These are phyloP conservation scores for Chenopodium album DNA, from an alignment of 148 eudicot genomes.

Conservation along the genomic window DNA sequence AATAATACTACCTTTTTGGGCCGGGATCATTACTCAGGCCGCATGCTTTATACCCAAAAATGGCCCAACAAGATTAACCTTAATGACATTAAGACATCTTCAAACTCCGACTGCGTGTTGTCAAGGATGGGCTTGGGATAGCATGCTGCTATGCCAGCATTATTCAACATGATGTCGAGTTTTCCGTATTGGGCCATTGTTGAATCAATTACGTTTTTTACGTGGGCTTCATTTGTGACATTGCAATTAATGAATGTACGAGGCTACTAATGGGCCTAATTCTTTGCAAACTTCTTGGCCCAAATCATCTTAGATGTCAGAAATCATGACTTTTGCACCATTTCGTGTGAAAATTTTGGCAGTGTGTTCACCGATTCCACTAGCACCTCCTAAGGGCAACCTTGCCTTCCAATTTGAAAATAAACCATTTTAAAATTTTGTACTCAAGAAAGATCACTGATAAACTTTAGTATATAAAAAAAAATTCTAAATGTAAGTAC, in stretches of 20 bases:
- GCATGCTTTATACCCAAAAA: slow-evolving; percentile 42
- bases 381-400: slow-evolving; percentile 45
- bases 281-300: slow-evolving; percentile 31
- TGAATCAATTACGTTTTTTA: slow-evolving; percentile 28
- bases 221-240: slow-evolving; percentile 28
- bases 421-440: too few species aligned
- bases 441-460: too few species aligned
- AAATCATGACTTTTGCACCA: slow-evolving; percentile 38
- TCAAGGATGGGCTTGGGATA: slow-evolving; percentile 14
- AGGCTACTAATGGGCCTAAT: slow-evolving; percentile 25
- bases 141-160: slow-evolving; percentile 21
- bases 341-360: slow-evolving; percentile 30
- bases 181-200: slow-evolving; percentile 26
- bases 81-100: slow-evolving; percentile 1
- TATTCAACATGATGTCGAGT: slow-evolving; percentile 42
- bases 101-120: slow-evolving; percentile 2
- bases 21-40: slow-evolving; percentile 40
- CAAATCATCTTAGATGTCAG: slow-evolving; percentile 37
- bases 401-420: slow-evolving; percentile 36
- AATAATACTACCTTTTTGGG: slow-evolving; percentile 31
- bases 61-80: slow-evolving; percentile 32
- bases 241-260: slow-evolving; percentile 38
- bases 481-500: too few species aligned
- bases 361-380: slow-evolving; percentile 35
- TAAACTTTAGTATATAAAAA: too few species aligned